Conservation (phyloP, 1,284 basidiomycete species). For the Cutaneotrichosporon curvatum region DNA sequence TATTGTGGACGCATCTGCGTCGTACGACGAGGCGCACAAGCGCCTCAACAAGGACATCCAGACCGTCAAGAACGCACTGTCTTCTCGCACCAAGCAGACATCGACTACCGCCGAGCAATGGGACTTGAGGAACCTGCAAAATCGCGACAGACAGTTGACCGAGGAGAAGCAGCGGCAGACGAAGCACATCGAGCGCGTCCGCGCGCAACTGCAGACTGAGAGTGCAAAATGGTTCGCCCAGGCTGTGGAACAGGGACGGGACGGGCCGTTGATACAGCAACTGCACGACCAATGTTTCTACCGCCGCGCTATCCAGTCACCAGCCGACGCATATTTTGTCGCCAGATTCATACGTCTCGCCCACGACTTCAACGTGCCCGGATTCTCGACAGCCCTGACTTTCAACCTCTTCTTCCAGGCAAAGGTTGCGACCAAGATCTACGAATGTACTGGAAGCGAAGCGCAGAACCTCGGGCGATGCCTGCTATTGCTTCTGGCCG, state of each 20-base stretch:
- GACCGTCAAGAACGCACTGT: constrained; percentile 28
- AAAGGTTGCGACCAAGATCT: constrained; percentile 74
- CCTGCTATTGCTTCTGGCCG: constrained; percentile 66
- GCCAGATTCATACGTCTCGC: constrained; percentile 82
- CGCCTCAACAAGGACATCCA: constrained; percentile 40
- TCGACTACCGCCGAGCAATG: no score
- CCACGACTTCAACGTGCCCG: constrained; percentile 75
- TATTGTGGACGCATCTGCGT: constrained; percentile 56
- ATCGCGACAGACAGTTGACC: constrained; percentile 24
- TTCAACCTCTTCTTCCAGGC: constrained; percentile 82
- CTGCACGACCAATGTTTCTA: constrained; percentile 76
- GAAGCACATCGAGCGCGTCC: constrained; percentile 49
- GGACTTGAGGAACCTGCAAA: constrained; percentile 19
- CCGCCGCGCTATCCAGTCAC: constrained; percentile 83
- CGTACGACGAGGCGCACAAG: constrained; percentile 46
- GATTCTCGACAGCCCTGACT: constrained; percentile 76
- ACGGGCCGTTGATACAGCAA: constrained; percentile 14
- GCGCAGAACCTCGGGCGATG: constrained; percentile 92
- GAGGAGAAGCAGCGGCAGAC: constrained; percentile 37
- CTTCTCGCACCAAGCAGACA: no score
- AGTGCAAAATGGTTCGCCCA: constrained; percentile 82
- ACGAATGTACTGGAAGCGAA: constrained; percentile 91
- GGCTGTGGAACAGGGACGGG: constrained; percentile 20
- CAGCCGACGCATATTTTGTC: constrained; percentile 92
- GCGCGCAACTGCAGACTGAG: constrained; percentile 69